Conservation (phyloP, 345 rosid genomes). For the Salix viminalis region DNA sequence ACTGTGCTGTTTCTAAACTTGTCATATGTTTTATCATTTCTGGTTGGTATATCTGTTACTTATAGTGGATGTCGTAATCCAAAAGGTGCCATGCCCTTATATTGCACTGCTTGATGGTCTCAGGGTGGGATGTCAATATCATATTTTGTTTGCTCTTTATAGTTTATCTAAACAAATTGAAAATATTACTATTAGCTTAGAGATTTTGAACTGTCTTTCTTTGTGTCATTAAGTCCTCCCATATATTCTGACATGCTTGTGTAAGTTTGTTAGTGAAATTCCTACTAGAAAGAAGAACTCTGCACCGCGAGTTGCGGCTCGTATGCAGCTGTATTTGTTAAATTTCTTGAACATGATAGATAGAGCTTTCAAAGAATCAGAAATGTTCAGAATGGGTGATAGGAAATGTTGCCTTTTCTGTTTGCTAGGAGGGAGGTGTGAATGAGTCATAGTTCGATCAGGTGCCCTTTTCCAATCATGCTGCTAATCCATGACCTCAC, state of each 20-base stretch:
- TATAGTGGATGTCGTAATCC: background rate
- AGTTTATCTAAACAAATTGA: background rate
- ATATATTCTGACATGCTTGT: background rate
- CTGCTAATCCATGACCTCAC: too few species aligned
- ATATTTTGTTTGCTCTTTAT: background rate
- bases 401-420: too few species aligned
- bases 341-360: too few species aligned
- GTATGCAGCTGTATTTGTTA: too few species aligned
- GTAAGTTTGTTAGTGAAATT: background rate
- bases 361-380: too few species aligned
- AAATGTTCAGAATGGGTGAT: too few species aligned
- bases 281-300: background rate
- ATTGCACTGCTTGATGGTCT: background rate
- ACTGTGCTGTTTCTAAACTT: background rate
- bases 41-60: background rate
- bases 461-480: too few species aligned
- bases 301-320: too few species aligned
- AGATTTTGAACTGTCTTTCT: background rate
- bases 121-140: conserved; percentile 2
- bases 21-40: background rate
- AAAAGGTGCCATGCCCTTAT: background rate
- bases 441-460: too few species aligned
- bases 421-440: too few species aligned
- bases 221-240: background rate
- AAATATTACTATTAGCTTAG: background rate